Conservation (phyloP, 345 rosid species). For the Salix udensis region DNA sequence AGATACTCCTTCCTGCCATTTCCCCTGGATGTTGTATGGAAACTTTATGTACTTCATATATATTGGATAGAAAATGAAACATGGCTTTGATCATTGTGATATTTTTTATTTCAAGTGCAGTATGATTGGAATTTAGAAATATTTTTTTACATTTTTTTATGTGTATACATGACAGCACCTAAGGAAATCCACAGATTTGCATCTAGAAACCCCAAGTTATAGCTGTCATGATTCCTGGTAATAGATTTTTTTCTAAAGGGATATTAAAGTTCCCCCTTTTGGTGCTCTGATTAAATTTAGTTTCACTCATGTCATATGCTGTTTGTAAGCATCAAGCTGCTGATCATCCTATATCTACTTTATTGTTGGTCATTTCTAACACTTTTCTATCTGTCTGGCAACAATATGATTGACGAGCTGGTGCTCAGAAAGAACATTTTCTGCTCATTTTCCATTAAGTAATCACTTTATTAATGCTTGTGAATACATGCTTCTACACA, state of each 20-base stretch:
- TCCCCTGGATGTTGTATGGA: neutral
- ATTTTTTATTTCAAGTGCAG: neutral
- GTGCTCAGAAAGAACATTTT: neutral
- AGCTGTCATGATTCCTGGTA: neutral
- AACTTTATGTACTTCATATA: neutral
- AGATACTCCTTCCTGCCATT: neutral
- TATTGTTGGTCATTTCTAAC: neutral
- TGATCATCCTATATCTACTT: neutral
- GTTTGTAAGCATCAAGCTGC: neutral
- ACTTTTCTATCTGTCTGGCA: neutral
- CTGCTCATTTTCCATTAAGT: too few species aligned
- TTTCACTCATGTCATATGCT: neutral
- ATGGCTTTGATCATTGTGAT: neutral
- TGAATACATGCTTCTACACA: neutral
- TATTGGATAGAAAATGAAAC: slow-evolving; percentile 1
- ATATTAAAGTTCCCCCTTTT: neutral
- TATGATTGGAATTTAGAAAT: neutral
- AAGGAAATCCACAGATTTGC: neutral
- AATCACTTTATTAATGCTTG: too few species aligned
- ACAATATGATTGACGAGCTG: neutral
- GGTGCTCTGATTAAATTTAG: neutral
- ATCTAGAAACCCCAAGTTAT: neutral
- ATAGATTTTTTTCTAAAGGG: neutral
- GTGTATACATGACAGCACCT: neutral
- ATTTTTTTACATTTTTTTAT: neutral